Percentiles rank a stretch among this genome's conserved stretches.
phyloP scores from a whole-genome alignment of 768 basidiomycete species.

The Pisolithus marmoratus region DNA sequence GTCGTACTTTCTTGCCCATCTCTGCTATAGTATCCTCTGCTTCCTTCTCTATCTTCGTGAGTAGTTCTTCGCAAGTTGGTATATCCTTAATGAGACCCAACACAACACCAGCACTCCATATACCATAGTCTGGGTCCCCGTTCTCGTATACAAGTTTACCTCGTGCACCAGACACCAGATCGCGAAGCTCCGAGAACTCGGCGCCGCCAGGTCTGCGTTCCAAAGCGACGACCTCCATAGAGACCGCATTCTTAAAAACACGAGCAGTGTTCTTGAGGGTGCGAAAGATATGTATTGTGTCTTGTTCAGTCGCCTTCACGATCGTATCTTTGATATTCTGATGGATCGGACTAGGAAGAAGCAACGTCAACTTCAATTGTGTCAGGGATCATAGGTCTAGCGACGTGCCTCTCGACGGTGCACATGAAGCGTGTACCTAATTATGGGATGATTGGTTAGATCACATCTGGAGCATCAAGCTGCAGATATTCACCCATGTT shows the following conservation, averaged over 20 bases:
- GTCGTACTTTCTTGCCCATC: constrained; percentile 27
- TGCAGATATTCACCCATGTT: constrained; percentile 58
- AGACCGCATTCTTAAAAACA: constrained; percentile 82
- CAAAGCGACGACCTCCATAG: constrained; percentile 78
- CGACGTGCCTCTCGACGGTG: constrained; percentile 67
- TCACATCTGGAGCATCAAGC: background rate
- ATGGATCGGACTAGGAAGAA: constrained; percentile 64
- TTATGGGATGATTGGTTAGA: background rate
- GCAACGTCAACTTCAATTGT: background rate
- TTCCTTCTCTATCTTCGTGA: constrained; percentile 67
- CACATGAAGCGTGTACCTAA: constrained; percentile 84
- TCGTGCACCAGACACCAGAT: constrained; percentile 68
- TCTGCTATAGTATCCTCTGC: constrained; percentile 60
- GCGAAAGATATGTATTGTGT: constrained; percentile 88
- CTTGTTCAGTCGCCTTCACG: constrained; percentile 73
- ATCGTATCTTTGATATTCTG: constrained; percentile 88
- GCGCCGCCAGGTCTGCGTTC: constrained; percentile 79
- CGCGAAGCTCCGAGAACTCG: constrained; percentile 79
- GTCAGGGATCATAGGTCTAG: background rate
- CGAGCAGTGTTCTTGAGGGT: constrained; percentile 78
- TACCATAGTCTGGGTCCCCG: constrained; percentile 83
- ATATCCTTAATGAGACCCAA: constrained; percentile 78
- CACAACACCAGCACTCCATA: constrained; percentile 70
- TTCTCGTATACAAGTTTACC: constrained; percentile 72
- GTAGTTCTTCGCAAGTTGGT: constrained; percentile 70